Evolutionary conservation across 1,139 yeast genomes (phyloP), one percentile per base, ranked within the genome.

Genomic region (Diutina neorugosa): DNA sequence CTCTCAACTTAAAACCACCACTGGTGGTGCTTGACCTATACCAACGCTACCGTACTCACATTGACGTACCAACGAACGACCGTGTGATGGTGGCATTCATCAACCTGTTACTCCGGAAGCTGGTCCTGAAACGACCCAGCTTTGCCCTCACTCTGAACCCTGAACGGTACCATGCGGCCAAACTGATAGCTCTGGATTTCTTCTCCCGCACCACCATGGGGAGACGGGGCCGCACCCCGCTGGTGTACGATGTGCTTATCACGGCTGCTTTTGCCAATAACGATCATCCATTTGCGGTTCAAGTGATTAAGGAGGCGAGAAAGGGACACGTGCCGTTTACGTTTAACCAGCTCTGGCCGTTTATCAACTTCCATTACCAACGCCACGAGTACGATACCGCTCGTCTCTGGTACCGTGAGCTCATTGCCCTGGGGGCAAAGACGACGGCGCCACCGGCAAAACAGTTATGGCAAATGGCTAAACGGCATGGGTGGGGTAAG

Each of bases 331-430:
- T 70, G 18, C 75, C 76, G 8, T 65, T 70, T 46, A 65, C 77
- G 0, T 72, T 73, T 59, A 67, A 69, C 55, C 78, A 73, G 57
- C 59, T 73, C 1, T 71, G 64, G 53, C 77, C 78, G 0, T 71
- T 74, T 52, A 68, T 74, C 8, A 63, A 62, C 56, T 68, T 66
- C 55, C 75, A 73, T 56, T 69, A 70, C 56, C 58, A 60, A n/a
- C 59, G 67, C 21, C 60, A 64, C 12, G 73, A 73, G 52, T 58
- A 57, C 56, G 62, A 62, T 0, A 58, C 58, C 18, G 75, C 78
- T 1, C 65, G 68, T 53, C 52, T 62, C 14, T 74, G 78, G 78
- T 74, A 71, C 57, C 61, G 65, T n/a, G 64, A 71, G 44, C 56
- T 74, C 46, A 66, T 69, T 3, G 62, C 61, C 25, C 63, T 65